Base-by-base conservation (phyloP, 495 filamentous ascomycete species). In the Aspergillus asperescens region DNA sequence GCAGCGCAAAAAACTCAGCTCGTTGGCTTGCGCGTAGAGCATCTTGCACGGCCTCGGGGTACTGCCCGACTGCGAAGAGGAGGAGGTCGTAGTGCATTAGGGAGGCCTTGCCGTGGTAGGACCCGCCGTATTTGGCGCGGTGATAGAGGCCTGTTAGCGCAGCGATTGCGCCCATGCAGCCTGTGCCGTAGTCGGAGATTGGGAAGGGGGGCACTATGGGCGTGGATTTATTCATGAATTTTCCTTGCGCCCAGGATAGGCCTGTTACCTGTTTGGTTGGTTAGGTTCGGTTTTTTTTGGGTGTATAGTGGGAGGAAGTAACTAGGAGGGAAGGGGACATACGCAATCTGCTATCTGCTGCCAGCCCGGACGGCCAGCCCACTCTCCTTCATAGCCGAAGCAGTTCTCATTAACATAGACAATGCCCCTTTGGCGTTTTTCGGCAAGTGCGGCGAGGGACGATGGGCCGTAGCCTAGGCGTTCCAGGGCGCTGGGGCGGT, bases 131-230 rank as follows among this genome's bases (percentile, higher is more conserved):
- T 25, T 71, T 81, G 3, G 82, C 81, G 20, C 84, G 80, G 49
- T 76, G 71, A 54, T 77, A 82, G 13, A 89, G 76, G 22, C 83
- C 84, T 0, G 73, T 72, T 39, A 87, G 70, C 4, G 82, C 84
- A 23, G 82, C 81, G 54, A 85, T 77, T 23, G 78, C 77, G 18
- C 84, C 84, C 68, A 86, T 79, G 55, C 79, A 80, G 22, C 77
- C 87, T 2, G 87, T 88, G 24, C 86, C 83, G 65, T 92, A 90
- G 68, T 90, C 87, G 31, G 82, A 87, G 72, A 88, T 89, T 19
- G 87, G 88, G 66, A 89, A 90, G 0, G 86, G 86, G 41, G 87
- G 87, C 0, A 89, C 80, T n/a, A 89, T 79, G 3, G 87, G 86
- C 55, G 82, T 81, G 9, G 77, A 60, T 8, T 81, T 68, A 9